Evolutionary conservation across 2,329 filamentous ascomycete species (phyloP), one percentile per base, ranked within the genome.

Genomic region (Diplodia mutila): DNA sequence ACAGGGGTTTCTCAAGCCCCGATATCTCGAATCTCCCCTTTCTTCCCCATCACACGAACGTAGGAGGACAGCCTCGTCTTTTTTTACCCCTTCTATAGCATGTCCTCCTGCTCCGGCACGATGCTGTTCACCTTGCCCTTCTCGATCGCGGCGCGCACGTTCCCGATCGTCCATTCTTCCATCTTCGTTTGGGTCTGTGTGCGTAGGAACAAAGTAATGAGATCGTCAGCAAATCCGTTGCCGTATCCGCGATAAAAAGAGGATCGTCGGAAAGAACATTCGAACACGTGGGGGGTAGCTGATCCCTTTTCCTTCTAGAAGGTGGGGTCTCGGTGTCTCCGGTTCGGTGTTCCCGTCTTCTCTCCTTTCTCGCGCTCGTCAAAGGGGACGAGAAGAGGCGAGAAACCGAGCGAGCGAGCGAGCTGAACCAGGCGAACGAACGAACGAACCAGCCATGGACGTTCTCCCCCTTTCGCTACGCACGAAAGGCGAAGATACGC

Each of bases 81-180:
- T 55, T 21, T 11, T 34, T 23, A 37, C 11, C 18, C 27, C 14
- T 16, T 46, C 27, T 51, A 64, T 64, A 48, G 54, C 69, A 85
- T 75, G 70, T 83, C 79, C 63, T 78, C 82, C 78, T 94, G 91
- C 79, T 94, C 92, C 0, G 87, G 85, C n/a, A 94, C 91, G 23
- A 90, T 86, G 69, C 85, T 91, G 76, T 85, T 87, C 73, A 94
- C 75, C 71, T 82, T 86, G 0, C 89, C 89, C 59, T 84, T 84
- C 70, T 86, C 82, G 6, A 94, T 72, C 1, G 89, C 91, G 71
- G 83, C 79, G 25, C 84, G 82, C 37, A 93, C 85, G 74, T 95
- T 94, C 34, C 83, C 85, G 71, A 94, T 89, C 48, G 87, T 85
- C 89, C 89, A 92, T 74, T 88, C 85, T 79, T 94, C 92, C 91